Base-by-base conservation (phyloP, 129 eudicot genomes). In the Pulicaria dysenterica region DNA sequence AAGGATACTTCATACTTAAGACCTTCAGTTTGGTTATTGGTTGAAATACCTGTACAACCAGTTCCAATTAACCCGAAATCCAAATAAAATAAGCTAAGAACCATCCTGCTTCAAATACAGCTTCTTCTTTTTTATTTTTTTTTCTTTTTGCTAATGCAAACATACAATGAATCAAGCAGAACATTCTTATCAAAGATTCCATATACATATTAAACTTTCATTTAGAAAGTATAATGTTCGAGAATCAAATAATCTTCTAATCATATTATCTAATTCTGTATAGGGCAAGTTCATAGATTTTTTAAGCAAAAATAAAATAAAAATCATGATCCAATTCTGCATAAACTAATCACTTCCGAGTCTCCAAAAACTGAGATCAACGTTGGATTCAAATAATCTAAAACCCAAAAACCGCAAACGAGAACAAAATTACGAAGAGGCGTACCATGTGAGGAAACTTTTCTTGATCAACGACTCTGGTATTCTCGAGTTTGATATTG, bases 391-490 rank as follows among this genome's bases (percentile, higher is more conserved):
- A 7, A 58, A 36, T 7, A 16, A 67, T 65, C 77, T 51, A 67
- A 67, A 71, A 37, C 11, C 43, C 15, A 8, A 72, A 45, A 68
- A 16, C 31, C 3, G 4, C 14, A 8, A 19, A 48, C 31, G 12
- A 59, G 39, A 68, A 36, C 7, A 67, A 15, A 65, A 46, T 43
- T 4, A 24, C 31, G 31, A 46, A 46, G 47, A 73, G 41, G 9
- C 16, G 40, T 89, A 94, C 99, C 99, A 94, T 94, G 74, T 94
- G 99, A 56, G 99, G 99, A 19, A 88, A 94, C 80, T 94, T 94
- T 69, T 90, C 99, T 64, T 94, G 97, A 82, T 94, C 99, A 83
- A 94, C 99, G 57, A 95, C 99, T 72, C 97, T 68, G 8, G 99
- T 95, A 71, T 95, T 95, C 81, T 95, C 99, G 16, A 95, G 96